Evolutionary conservation across 2,329 filamentous ascomycete species (phyloP), one percentile per base, ranked within the genome.

Genomic region (Penicillium sp.): DNA sequence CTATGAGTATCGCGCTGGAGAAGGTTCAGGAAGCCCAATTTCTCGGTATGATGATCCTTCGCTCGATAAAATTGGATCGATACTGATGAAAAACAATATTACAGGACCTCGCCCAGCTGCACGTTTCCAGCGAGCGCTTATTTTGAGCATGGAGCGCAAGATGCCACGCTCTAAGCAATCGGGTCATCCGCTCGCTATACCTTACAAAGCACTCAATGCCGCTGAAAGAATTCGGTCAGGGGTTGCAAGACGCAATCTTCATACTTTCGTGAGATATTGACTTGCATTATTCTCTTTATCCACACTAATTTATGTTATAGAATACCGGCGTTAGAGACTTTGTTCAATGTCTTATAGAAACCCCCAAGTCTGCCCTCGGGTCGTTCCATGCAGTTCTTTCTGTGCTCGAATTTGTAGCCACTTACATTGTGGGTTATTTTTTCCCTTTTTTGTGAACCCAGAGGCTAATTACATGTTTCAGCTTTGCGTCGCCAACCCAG

Each of bases 391-490:
- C 58, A 2, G 19, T 60, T 9, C 32, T 59, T 9, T 56, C 53
- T 19, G 43, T 61, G 13, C 18, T 61, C 7, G 60, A 61, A 19
- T 44, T 61, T 29, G 43, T 41, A 19, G 34, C 38, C n/a, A 55
- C 50, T 32, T 52, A 57, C 26, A 30, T 59, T 29, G 58, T 60
- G 26, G 18, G 49, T 47, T 32, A 19, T 23, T 6, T n/a, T 14
- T 26, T 43, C 27, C 16, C 35, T 5, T 23, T 7, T 13, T 1
- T 8, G 14, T 16, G 2, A n/a, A 19, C n/a, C 7, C 36, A n/a
- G 10, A 30, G 5, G 26, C 34, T 29, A 19, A 38, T 39, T 5
- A 50, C 16, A 5, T 13, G 14, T 32, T 39, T 2, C 16, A 59
- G 55, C 48, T 61, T 30, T 57, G 51, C 29, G 35, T 57, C 6